Conservation (phyloP, 1,139 yeast species). For the Diutina siamensis region DNA sequence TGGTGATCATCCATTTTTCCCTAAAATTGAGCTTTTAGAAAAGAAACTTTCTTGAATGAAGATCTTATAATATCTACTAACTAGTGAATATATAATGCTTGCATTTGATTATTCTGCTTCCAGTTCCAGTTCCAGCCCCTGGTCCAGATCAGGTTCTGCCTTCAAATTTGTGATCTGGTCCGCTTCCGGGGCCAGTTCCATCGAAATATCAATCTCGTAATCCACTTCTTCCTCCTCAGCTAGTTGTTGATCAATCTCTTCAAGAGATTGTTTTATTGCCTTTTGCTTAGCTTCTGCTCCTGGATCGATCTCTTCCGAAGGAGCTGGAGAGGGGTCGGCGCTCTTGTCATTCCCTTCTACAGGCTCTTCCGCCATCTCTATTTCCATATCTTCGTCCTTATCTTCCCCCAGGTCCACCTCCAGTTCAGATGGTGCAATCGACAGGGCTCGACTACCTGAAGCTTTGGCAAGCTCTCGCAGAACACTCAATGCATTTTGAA, state of each 20-base stretch:
- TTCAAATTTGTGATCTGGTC: too few relatives aligned
- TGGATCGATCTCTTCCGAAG: too few relatives aligned
- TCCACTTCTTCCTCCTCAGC: constrained; percentile 33
- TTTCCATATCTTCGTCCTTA: constrained; percentile 6
- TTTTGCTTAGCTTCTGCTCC: constrained; percentile 5
- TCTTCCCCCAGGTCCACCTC: constrained; percentile 7
- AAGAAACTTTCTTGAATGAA: background rate
- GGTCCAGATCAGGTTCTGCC: too few relatives aligned
- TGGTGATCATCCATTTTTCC: background rate
- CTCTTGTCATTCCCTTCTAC: background rate
- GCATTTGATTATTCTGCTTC: background rate
- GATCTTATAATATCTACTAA: background rate
- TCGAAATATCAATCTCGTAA: constrained; percentile 17
- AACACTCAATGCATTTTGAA: constrained; percentile 18
- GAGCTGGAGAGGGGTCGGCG: too few relatives aligned
- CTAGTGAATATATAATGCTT: too few relatives aligned
- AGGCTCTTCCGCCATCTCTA: too few relatives aligned
- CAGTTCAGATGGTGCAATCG: too few relatives aligned
- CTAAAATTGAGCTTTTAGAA: background rate
- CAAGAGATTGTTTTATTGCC: constrained; percentile 7
- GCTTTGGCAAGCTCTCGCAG: constrained; percentile 15
- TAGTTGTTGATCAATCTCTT: constrained; percentile 24
- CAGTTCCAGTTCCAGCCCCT: background rate
- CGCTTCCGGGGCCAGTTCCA: too few relatives aligned
- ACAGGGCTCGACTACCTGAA: background rate